Evolutionary conservation across 768 basidiomycete genomes (phyloP), one percentile per base, ranked within the genome.

Genomic region (Chalciporus pseudorubinellus): DNA sequence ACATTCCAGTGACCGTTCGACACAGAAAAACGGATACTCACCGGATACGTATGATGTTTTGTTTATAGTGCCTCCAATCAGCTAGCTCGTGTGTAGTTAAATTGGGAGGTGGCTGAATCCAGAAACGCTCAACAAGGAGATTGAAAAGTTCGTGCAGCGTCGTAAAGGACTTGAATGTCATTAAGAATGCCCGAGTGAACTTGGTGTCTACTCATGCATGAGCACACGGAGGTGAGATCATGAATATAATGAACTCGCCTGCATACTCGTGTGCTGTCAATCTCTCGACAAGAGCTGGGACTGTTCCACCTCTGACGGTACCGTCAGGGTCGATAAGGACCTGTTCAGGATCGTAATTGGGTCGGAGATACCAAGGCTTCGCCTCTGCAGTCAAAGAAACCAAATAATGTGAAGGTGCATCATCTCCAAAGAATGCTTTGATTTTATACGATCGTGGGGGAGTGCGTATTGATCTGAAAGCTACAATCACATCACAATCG

Each of bases 151-250:
- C 73, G 26, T 78, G 72, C 2, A 79, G 68, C 11, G 77, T 77
- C 48, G 78, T 80, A 64, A 87, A 87, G 0, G 83, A 83, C 58
- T 82, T 80, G 72, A 83, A 87, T 3, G 86, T 87, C 70, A 85
- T 76, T 39, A 87, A 66, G 72, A 87, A 87, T 11, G 84, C 81
- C 51, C 76, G 75, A 56, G 71, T 80, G 65, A 80, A 85, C 31
- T 72, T 71, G 20, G 77, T 73, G 62, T 85, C 80, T 81, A 40
- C n/a, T 21, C 24, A 45, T 4, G 39, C 26, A 38, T 60, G 9
- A 66, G 53, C 26, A 0, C 14, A 13, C 16, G 13, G n/a, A 41
- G 11, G 26, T 26, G 5, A n/a, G 7, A 22, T 24, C 6, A 13
- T 12, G 22, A 42, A 20, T 8, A 24, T 22, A 14, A 12, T 40